Evolutionary conservation across 352 stramenopile species (phyloP).

Genomic region (Hyaloperonospora brassicae): DNA sequence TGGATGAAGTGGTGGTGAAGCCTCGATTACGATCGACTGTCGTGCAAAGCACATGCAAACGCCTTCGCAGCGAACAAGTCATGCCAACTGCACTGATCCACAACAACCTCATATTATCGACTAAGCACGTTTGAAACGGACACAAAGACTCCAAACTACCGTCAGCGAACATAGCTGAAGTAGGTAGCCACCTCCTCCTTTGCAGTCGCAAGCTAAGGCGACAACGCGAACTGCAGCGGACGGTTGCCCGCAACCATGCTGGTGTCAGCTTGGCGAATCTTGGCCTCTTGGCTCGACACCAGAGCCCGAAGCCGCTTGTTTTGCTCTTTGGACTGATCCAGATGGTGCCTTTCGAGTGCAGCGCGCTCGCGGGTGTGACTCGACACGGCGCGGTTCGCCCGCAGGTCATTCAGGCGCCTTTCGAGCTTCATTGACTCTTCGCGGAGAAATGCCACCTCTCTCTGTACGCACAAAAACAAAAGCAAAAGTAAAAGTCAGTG

Average conservation of each 20-base stretch:
- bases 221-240: constrained; percentile 8
- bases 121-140: constrained; percentile 15
- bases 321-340: constrained; percentile 30
- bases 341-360: constrained; percentile 21
- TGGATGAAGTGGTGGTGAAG: no score
- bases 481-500: constrained; percentile 9
- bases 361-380: constrained; percentile 16
- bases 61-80: no score
- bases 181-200: neutral
- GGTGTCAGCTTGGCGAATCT: constrained; percentile 33
- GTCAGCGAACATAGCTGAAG: neutral
- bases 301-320: constrained; percentile 37
- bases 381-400: constrained; percentile 7
- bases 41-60: no score
- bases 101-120: constrained; percentile 19
- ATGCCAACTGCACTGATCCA: constrained; percentile 1
- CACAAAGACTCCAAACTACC: constrained; percentile 17
- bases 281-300: constrained; percentile 33
- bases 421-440: constrained; percentile 31
- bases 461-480: constrained; percentile 19
- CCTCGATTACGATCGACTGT: no score
- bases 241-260: constrained; percentile 15
- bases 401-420: constrained; percentile 29
- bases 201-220: constrained; percentile 3
- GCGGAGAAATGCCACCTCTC: constrained; percentile 39